Evolutionary conservation across 192 early-diverging fungal species (phyloP).

Genomic region (Diversispora eburnea): DNA sequence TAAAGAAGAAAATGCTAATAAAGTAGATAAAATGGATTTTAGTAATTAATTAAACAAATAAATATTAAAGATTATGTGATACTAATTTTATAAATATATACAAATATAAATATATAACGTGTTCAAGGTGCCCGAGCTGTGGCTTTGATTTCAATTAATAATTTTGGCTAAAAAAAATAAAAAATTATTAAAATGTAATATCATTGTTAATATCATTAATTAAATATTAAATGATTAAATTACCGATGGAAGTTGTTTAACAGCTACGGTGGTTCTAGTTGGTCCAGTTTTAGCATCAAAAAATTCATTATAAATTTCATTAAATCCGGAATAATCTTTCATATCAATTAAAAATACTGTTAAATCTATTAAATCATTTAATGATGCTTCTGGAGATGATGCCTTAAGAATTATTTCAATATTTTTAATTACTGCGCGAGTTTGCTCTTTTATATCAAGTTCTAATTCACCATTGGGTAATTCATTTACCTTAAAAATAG

Average conservation of each 20-base stretch:
- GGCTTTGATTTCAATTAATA: conserved; percentile 18
- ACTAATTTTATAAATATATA: too few species aligned
- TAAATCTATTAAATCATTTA: conserved; percentile 63
- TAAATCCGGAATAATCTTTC: conserved; percentile 61
- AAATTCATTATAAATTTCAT: conserved; percentile 64
- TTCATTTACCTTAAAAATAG: conserved; percentile 35
- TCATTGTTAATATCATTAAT: not conserved
- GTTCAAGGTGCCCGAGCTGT: not conserved
- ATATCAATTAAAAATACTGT: conserved; percentile 72
- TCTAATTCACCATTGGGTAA: conserved; percentile 48
- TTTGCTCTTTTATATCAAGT: conserved; percentile 62
- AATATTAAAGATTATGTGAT: too few species aligned
- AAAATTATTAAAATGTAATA: not conserved
- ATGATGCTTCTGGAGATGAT: conserved; percentile 30
- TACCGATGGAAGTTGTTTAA: conserved; percentile 56
- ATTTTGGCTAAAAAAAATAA: conserved; percentile 14
- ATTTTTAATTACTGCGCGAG: conserved; percentile 62
- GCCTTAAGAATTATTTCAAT: conserved; percentile 55
- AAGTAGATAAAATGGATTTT: too few species aligned
- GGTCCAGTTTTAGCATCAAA: conserved; percentile 59
- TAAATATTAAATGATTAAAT: conserved; percentile 12
- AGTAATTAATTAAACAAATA: too few species aligned
- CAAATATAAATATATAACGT: not conserved
- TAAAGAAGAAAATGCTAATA: too few species aligned
- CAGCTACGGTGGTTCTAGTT: conserved; percentile 62